phyloP scores from a whole-genome alignment of 371 early-diverging fungal genomes.

The Apophysomyces sp. region DNA sequence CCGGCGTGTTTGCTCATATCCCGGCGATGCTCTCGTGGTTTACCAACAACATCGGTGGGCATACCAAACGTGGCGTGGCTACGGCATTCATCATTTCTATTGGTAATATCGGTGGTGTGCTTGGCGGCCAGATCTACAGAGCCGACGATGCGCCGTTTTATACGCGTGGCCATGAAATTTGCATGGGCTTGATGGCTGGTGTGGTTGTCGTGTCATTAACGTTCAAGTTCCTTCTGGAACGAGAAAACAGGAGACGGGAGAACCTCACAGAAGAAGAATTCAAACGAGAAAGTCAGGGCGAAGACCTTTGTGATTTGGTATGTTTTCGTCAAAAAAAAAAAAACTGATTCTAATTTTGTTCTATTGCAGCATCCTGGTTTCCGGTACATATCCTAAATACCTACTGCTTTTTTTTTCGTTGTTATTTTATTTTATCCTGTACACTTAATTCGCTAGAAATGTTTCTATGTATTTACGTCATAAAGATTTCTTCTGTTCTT shows the following conservation, averaged over 20 bases:
- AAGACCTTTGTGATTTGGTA: conserved; percentile 54
- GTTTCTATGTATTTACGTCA: background rate
- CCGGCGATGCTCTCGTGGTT: conserved; percentile 67
- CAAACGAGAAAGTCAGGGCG: conserved; percentile 40
- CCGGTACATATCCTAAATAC: conserved; percentile 51
- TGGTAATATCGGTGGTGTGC: conserved; percentile 67
- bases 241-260: conserved; percentile 57
- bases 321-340: background rate
- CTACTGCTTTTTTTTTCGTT: background rate
- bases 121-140: conserved; percentile 64
- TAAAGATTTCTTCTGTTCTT: background rate
- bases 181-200: conserved; percentile 40
- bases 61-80: conserved; percentile 64
- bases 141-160: conserved; percentile 59
- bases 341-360: background rate
- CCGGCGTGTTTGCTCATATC: conserved; percentile 55
- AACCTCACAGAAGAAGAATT: conserved; percentile 54
- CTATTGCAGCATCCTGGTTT: conserved; percentile 50
- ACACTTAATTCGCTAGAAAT: conserved; percentile 1
- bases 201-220: conserved; percentile 33
- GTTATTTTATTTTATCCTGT: background rate
- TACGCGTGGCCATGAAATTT: conserved; percentile 45
- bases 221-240: conserved; percentile 42
- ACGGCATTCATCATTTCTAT: conserved; percentile 59
- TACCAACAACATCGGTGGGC: conserved; percentile 62